phyloP scores from a whole-genome alignment of 2,329 filamentous ascomycete genomes.

The Geosmithia putterillii region DNA sequence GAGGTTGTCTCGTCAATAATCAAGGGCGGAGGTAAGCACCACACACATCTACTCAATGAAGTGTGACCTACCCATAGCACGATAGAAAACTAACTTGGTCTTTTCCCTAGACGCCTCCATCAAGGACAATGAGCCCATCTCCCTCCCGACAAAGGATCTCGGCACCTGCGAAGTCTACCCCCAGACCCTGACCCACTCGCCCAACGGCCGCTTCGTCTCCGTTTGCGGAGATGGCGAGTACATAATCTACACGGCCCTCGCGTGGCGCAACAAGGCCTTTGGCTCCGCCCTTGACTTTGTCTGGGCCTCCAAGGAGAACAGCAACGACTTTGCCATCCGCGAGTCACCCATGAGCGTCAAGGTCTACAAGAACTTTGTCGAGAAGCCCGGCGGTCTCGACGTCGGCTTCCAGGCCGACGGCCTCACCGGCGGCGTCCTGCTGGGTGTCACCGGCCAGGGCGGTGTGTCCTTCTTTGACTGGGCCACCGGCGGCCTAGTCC shows the following conservation, averaged over 20 bases:
- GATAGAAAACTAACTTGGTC: slow-evolving; percentile 12
- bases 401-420: slow-evolving; percentile 94
- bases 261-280: slow-evolving; percentile 96
- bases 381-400: slow-evolving; percentile 78
- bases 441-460: slow-evolving; percentile 90
- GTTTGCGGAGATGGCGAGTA: slow-evolving; percentile 93
- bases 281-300: slow-evolving; percentile 92
- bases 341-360: slow-evolving; percentile 92
- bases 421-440: slow-evolving; percentile 73
- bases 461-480: slow-evolving; percentile 96
- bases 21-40: slow-evolving; percentile 59
- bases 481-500: slow-evolving; percentile 77
- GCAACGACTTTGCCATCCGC: slow-evolving; percentile 94
- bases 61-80: background rate
- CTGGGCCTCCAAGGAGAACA: slow-evolving; percentile 95
- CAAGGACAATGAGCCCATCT: slow-evolving; percentile 83
- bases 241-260: slow-evolving; percentile 95
- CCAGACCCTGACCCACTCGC: slow-evolving; percentile 87
- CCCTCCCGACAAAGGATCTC: slow-evolving; percentile 83
- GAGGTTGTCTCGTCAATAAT: slow-evolving; percentile 93
- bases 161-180: slow-evolving; percentile 96
- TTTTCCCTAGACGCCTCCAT: slow-evolving; percentile 49
- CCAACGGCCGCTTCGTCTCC: slow-evolving; percentile 76
- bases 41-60: background rate
- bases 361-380: slow-evolving; percentile 95